Conservation (phyloP, 192 early-diverging fungal species). For the Backusella liffmaniae region DNA sequence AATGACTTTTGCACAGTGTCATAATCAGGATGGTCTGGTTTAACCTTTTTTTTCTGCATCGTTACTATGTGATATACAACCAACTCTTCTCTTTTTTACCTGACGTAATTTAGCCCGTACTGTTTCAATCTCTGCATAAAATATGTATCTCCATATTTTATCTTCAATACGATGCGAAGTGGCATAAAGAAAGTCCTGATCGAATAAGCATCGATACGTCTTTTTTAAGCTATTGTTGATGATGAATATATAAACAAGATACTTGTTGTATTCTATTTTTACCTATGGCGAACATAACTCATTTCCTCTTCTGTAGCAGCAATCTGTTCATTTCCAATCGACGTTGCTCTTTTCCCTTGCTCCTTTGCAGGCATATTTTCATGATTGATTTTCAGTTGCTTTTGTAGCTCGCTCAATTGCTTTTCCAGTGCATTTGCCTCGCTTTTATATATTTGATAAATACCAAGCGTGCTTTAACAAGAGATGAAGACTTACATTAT, state of each 20-base stretch:
- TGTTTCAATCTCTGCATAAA: conserved; percentile 56
- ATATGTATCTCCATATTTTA: conserved; percentile 55
- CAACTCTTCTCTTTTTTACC: conserved; percentile 24
- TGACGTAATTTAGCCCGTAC: conserved; percentile 46
- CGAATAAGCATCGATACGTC: conserved; percentile 44
- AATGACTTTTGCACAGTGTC: conserved; percentile 34
- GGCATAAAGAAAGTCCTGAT: conserved; percentile 47
- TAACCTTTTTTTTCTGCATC: neutral
- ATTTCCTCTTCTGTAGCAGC: conserved; percentile 33
- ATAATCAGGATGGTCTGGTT: neutral
- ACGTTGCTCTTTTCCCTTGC: conserved; percentile 16
- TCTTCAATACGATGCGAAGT: conserved; percentile 52
- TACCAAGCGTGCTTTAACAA: neutral
- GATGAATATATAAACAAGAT: neutral
- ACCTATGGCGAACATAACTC: conserved; percentile 28
- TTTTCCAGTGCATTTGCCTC: conserved; percentile 39
- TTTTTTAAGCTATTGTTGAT: conserved; percentile 41
- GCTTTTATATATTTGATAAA: neutral
- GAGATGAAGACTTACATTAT: conserved; percentile 14
- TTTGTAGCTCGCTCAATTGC: conserved; percentile 33
- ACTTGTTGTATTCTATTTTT: neutral
- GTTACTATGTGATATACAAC: neutral
- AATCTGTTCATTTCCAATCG: conserved; percentile 25
- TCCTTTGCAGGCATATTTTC: conserved; percentile 27
- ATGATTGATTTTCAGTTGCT: conserved; percentile 28